Conservation (phyloP, 352 stramenopile genomes). For the Saprolegnia diclina region DNA sequence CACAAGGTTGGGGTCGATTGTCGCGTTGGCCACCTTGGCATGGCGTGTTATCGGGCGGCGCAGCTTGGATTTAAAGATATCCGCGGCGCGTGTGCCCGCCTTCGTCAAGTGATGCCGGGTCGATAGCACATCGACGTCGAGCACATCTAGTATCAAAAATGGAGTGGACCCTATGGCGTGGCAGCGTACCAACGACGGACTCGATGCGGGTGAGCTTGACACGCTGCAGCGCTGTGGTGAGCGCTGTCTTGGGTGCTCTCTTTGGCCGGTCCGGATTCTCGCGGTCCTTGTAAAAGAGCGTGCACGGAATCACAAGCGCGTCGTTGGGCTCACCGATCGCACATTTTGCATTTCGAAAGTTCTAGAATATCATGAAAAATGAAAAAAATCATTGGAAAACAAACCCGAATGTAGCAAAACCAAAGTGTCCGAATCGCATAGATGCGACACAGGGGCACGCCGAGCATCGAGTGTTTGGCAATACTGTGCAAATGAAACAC, state of each 20-base stretch:
- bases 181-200: not conserved
- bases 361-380: not conserved
- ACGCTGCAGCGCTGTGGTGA: not conserved
- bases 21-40: too few relatives aligned
- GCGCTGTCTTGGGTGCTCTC: not conserved
- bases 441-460: not conserved
- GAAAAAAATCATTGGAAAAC: not conserved
- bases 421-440: conserved; percentile 8
- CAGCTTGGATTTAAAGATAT: not conserved
- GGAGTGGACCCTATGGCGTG: not conserved
- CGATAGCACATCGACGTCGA: not conserved
- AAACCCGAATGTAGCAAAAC: conserved; percentile 8
- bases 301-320: not conserved
- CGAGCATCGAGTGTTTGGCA: not conserved
- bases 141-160: not conserved
- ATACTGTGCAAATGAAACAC: conserved; percentile 2
- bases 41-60: too few relatives aligned
- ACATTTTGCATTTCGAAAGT: conserved; percentile 11
- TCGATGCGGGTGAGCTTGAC: not conserved
- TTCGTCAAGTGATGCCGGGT: not conserved
- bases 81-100: not conserved
- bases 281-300: not conserved
- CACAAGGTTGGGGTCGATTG: not conserved
- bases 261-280: not conserved
- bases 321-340: not conserved